Conservation (phyloP, 164 flowering plant genomes). For the Berberis vulgaris region DNA sequence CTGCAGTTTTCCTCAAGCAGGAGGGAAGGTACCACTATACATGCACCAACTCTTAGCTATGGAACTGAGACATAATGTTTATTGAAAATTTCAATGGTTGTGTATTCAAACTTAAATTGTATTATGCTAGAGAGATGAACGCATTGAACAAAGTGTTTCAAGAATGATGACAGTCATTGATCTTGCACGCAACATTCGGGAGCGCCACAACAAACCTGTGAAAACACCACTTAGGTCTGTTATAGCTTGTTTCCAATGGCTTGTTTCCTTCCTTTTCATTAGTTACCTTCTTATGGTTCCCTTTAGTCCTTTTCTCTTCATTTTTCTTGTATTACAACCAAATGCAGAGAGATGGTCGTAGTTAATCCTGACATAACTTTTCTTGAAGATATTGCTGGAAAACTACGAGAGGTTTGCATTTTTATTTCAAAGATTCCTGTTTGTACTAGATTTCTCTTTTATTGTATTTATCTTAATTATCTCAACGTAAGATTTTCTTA, state of each 20-base stretch:
- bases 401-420: slow-evolving; percentile 62
- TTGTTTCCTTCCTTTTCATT: not conserved
- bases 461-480: too few relatives aligned
- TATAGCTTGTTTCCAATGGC: not conserved
- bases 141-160: slow-evolving; percentile 85
- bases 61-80: not conserved
- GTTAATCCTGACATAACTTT: slow-evolving; percentile 88
- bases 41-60: not conserved
- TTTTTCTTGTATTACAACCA: not conserved
- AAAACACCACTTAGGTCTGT: slow-evolving; percentile 82
- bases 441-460: too few relatives aligned
- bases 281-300: not conserved
- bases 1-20: slow-evolving; percentile 67
- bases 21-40: slow-evolving; percentile 53
- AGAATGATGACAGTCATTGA: slow-evolving; percentile 97
- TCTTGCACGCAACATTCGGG: slow-evolving; percentile 92
- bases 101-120: not conserved
- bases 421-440: not conserved
- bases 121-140: slow-evolving; percentile 51
- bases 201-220: slow-evolving; percentile 85
- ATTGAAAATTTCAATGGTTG: not conserved
- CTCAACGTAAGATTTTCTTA: too few relatives aligned
- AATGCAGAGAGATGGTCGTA: slow-evolving; percentile 80
- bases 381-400: slow-evolving; percentile 83
- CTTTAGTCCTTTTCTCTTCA: not conserved